Evolutionary conservation across 2,329 filamentous ascomycete species (phyloP).

Genomic region (Fusarium citri): DNA sequence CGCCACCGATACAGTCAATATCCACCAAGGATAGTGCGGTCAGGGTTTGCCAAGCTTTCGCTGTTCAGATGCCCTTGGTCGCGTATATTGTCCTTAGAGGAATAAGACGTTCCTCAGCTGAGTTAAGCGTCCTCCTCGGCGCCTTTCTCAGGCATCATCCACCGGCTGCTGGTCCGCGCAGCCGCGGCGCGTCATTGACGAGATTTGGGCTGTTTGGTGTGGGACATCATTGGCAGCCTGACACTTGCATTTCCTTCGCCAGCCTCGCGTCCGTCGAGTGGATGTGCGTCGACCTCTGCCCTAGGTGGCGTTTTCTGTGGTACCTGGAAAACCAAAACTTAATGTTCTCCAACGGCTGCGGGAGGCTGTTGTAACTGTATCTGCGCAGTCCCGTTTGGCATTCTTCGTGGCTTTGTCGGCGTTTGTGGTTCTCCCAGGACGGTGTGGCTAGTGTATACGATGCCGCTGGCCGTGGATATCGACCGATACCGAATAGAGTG

Average conservation of each 20-base stretch:
- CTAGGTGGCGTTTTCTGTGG: conserved; percentile 30
- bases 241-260: conserved; percentile 22
- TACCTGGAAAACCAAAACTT: conserved; percentile 17
- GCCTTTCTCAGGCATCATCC: conserved; percentile 37
- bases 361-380: conserved; percentile 14
- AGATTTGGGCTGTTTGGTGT: conserved; percentile 33
- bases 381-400: conserved; percentile 7
- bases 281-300: conserved; percentile 16
- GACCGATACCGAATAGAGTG: conserved; percentile 34
- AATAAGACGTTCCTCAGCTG: conserved; percentile 42
- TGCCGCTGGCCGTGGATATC: conserved; percentile 26
- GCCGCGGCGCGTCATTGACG: conserved; percentile 35
- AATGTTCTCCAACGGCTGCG: conserved; percentile 22
- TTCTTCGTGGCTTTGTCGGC: conserved; percentile 12
- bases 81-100: conserved; percentile 20
- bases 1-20: conserved; percentile 30
- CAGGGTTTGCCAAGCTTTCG: conserved; percentile 42
- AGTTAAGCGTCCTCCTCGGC: conserved; percentile 43
- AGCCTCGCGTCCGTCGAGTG: conserved; percentile 41
- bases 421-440: conserved; percentile 16
- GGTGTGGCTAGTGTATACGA: conserved; percentile 43
- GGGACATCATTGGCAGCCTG: conserved; percentile 16
- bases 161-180: conserved; percentile 33
- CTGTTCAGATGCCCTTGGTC: conserved; percentile 25
- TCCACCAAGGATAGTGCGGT: conserved; percentile 40